Evolutionary conservation across 2,329 filamentous ascomycete genomes (phyloP).

Genomic region (Colletotrichum sp.): DNA sequence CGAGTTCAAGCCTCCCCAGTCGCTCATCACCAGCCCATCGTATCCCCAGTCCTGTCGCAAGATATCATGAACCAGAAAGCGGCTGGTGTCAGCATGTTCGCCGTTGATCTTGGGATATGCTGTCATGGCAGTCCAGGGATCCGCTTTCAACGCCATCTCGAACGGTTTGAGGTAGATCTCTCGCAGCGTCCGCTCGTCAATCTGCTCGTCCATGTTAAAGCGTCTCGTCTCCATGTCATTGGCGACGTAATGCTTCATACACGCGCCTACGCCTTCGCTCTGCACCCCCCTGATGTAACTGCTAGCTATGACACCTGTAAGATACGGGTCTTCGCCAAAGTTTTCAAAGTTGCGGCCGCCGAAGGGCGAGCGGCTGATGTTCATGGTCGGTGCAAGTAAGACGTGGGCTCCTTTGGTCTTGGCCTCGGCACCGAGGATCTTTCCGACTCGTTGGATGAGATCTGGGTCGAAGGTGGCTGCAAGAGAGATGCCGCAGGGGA

Average conservation of each 20-base stretch:
- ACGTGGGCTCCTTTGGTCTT: constrained; percentile 26
- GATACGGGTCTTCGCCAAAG: constrained; percentile 79
- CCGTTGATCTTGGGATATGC: constrained; percentile 54
- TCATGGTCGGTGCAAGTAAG: constrained; percentile 14
- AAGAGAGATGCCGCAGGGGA: constrained; percentile 27
- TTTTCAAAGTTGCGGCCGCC: constrained; percentile 86
- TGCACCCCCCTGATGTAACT: constrained; percentile 66
- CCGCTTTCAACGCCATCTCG: constrained; percentile 45
- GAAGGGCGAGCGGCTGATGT: constrained; percentile 48
- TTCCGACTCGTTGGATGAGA: constrained; percentile 28
- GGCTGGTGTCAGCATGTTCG: constrained; percentile 42
- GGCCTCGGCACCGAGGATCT: constrained; percentile 29
- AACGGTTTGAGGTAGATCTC: constrained; percentile 51
- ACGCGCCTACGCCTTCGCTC: constrained; percentile 44
- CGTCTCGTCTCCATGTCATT: constrained; percentile 68
- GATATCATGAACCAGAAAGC: constrained; percentile 38
- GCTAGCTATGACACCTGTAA: constrained; percentile 65
- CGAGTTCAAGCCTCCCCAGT: constrained; percentile 46
- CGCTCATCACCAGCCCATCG: constrained; percentile 51
- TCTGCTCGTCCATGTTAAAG: constrained; percentile 30
- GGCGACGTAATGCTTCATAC: constrained; percentile 64
- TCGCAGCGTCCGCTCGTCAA: constrained; percentile 33
- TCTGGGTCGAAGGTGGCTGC: constrained; percentile 31
- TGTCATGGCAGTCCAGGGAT: constrained; percentile 51
- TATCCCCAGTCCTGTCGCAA: constrained; percentile 50